Percentiles rank a stretch among this genome's conserved stretches.
Conservation (phyloP, 441 rosid species). For the Gossypium schwendimanii region DNA sequence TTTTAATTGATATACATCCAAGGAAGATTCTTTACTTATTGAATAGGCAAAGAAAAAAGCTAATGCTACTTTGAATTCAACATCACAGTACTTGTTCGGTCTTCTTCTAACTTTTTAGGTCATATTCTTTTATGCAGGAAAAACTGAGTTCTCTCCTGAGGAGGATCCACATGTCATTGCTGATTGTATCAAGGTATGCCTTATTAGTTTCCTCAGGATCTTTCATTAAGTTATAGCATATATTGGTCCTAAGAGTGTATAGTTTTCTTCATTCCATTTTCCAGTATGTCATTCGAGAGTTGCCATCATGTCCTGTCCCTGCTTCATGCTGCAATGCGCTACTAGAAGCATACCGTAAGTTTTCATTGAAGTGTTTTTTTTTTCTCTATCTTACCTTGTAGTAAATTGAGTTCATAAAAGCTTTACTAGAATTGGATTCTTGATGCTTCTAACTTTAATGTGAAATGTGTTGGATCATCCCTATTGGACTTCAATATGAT, state of each 20-base stretch:
- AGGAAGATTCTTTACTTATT: not conserved
- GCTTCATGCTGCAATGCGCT: conserved; percentile 98
- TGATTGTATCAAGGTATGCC: conserved; percentile 86
- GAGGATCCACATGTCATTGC: conserved; percentile 95
- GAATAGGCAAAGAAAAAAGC: conserved; percentile 5
- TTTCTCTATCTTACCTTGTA: not conserved
- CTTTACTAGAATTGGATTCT: not conserved
- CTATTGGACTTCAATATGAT: not conserved
- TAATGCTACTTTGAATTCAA: not conserved
- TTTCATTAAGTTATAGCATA: conserved; percentile 11
- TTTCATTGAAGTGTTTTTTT: not conserved
- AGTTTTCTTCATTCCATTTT: conserved; percentile 21
- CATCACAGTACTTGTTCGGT: not conserved
- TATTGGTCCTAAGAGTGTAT: conserved; percentile 12
- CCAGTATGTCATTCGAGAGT: conserved; percentile 88
- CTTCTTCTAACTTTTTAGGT: conserved; percentile 14
- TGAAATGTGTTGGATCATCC: not conserved
- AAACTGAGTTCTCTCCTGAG: conserved; percentile 51
- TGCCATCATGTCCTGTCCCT: conserved; percentile 99
- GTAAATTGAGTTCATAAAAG: not conserved
- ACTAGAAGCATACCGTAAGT: conserved; percentile 92
- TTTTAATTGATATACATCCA: conserved; percentile 2
- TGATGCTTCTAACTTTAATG: conserved; percentile 2
- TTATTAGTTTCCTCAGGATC: conserved; percentile 15
- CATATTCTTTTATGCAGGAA: conserved; percentile 47